Evolutionary conservation across 75 land plant genomes (phyloP).

Genomic region (Azolla pinnata): DNA sequence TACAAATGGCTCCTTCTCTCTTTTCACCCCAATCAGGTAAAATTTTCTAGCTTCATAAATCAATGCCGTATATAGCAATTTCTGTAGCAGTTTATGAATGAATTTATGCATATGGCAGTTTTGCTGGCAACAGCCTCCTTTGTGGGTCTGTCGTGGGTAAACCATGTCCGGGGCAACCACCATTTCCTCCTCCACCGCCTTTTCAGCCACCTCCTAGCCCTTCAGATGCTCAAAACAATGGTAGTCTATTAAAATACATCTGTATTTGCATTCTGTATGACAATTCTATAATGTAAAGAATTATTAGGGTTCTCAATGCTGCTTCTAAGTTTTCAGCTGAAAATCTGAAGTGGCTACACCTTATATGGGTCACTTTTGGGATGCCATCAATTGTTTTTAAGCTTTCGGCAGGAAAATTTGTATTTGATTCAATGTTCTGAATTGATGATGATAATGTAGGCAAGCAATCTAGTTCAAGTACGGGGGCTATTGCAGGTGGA

Average conservation of each 20-base stretch:
- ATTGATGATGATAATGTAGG: neutral
- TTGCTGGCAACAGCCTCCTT: conserved; percentile 17
- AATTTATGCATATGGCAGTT: conserved; percentile 11
- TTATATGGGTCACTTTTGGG: too few relatives aligned
- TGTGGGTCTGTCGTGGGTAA: conserved; percentile 30
- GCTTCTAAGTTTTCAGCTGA: too few relatives aligned
- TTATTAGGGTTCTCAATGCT: too few relatives aligned
- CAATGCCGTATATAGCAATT: neutral
- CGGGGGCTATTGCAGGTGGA: conserved; percentile 82
- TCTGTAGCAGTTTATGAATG: neutral
- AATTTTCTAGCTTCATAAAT: neutral
- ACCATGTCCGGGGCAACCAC: conserved; percentile 32
- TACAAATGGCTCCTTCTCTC: conserved; percentile 87
- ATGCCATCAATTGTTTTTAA: too few relatives aligned
- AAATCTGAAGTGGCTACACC: too few relatives aligned
- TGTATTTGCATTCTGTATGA: too few relatives aligned
- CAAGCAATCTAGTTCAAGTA: conserved; percentile 21
- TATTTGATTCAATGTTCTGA: neutral
- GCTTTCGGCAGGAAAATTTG: neutral
- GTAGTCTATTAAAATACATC: too few relatives aligned
- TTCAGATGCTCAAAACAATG: neutral
- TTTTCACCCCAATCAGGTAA: conserved; percentile 97
- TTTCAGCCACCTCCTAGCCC: conserved; percentile 23
- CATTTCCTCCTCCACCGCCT: conserved; percentile 34
- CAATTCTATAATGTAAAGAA: too few relatives aligned